These are phyloP conservation scores for Vitis hybrid DNA, from an alignment of 177 flowering plant species.

Conservation along the genomic window DNA sequence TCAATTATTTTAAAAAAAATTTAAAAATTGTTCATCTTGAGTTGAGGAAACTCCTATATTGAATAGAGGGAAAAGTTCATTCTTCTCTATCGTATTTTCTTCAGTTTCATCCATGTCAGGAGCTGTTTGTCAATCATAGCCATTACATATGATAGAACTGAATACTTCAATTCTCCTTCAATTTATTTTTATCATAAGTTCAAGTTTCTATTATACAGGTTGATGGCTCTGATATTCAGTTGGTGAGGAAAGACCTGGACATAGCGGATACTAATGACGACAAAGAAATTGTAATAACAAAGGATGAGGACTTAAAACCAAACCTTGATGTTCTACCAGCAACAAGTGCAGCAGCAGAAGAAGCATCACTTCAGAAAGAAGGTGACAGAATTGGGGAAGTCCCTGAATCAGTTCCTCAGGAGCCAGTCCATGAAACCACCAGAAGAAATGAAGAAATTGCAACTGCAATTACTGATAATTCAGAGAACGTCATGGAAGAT, in stretches of 20 bases:
- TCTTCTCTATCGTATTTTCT: background rate
- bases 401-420: slow-evolving; percentile 5
- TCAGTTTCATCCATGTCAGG: background rate
- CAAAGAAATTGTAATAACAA: slow-evolving; percentile 8
- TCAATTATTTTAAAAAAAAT: background rate
- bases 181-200: background rate
- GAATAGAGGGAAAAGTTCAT: background rate
- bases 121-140: background rate
- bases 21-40: too few species aligned
- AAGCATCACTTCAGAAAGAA: slow-evolving; percentile 14
- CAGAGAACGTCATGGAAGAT: slow-evolving; percentile 13
- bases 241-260: slow-evolving; percentile 5
- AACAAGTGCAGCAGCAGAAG: slow-evolving; percentile 18
- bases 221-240: slow-evolving; percentile 8
- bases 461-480: slow-evolving; percentile 7
- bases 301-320: slow-evolving; percentile 15
- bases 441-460: slow-evolving; percentile 7
- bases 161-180: too few species aligned
- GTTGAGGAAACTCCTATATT: too few species aligned
- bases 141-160: background rate
- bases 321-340: slow-evolving; percentile 6
- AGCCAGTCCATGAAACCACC: slow-evolving; percentile 5
- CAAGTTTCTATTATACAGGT: background rate
- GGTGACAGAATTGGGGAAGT: slow-evolving; percentile 8
- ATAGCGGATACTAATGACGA: slow-evolving; percentile 8